phyloP scores from a whole-genome alignment of 495 filamentous ascomycete genomes.

The Penicillium subrubescens region DNA sequence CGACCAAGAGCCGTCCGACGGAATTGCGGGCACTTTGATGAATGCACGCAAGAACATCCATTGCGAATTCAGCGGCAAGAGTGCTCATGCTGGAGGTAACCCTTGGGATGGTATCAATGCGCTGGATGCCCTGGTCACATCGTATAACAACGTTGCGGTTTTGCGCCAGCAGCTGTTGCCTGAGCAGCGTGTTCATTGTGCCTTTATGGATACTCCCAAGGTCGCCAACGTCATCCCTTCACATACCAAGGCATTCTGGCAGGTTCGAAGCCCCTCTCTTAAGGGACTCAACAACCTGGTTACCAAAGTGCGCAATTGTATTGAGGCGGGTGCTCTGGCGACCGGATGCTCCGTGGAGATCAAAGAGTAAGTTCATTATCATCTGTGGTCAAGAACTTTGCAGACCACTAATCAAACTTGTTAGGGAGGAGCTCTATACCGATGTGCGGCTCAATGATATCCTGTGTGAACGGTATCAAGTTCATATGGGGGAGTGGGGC shows the following conservation, averaged over 20 bases:
- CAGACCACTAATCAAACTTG: not conserved
- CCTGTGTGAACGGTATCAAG: constrained; percentile 53
- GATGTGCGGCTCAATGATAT: constrained; percentile 64
- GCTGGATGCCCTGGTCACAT: constrained; percentile 60
- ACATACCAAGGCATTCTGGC: constrained; percentile 55
- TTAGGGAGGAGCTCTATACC: constrained; percentile 50
- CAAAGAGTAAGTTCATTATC: constrained; percentile 31
- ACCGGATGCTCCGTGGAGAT: constrained; percentile 59
- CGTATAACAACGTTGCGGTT: constrained; percentile 63
- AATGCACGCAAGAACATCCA: constrained; percentile 43
- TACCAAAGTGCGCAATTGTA: constrained; percentile 56
- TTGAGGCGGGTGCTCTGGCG: constrained; percentile 61
- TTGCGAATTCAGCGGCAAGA: constrained; percentile 38
- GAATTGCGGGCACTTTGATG: constrained; percentile 39
- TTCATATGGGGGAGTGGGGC: constrained; percentile 52
- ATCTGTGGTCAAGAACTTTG: not conserved
- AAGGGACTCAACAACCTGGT: constrained; percentile 49
- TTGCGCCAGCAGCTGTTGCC: constrained; percentile 66
- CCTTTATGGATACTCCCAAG: constrained; percentile 60
- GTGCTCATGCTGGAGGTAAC: constrained; percentile 60
- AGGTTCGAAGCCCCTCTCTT: constrained; percentile 52
- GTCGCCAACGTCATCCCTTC: constrained; percentile 65
- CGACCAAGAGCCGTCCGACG: constrained; percentile 24
- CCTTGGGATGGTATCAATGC: constrained; percentile 69
- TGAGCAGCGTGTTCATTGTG: constrained; percentile 58